phyloP scores from a whole-genome alignment of 139 green algal species.

The Desmodesmus armatus region DNA sequence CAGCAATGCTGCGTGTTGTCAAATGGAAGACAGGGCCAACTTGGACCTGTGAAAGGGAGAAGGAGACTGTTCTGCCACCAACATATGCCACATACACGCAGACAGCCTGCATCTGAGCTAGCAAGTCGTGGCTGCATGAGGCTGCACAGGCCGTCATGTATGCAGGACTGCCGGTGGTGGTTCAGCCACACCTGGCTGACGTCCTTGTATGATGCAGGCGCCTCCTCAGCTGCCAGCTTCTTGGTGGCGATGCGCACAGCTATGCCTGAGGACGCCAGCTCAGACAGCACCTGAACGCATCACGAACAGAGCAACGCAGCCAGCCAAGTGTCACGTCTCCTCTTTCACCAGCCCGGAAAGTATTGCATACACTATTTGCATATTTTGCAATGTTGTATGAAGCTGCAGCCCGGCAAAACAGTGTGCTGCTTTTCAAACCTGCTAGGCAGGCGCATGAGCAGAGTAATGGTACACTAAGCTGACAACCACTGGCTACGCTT shows the following conservation, averaged over 20 bases:
- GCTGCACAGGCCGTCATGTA: background rate
- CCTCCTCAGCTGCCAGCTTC: constrained; percentile 41
- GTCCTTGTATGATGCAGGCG: constrained; percentile 33
- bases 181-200: constrained; percentile 39
- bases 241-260: constrained; percentile 35
- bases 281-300: background rate
- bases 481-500: no score
- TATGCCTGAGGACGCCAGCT: constrained; percentile 13
- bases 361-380: background rate
- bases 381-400: background rate
- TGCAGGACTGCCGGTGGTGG: no score
- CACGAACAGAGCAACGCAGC: background rate
- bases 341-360: background rate
- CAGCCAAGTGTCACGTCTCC: background rate
- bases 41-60: no score
- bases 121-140: no score
- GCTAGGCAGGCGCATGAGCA: no score
- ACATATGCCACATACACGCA: no score
- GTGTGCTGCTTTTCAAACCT: no score
- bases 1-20: no score
- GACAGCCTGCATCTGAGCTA: no score
- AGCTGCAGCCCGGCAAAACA: no score
- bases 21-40: no score
- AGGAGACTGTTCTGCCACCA: no score
- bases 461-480: background rate